phyloP scores from a whole-genome alignment of 2,329 filamentous ascomycete species.

The Aschersonia sp. region DNA sequence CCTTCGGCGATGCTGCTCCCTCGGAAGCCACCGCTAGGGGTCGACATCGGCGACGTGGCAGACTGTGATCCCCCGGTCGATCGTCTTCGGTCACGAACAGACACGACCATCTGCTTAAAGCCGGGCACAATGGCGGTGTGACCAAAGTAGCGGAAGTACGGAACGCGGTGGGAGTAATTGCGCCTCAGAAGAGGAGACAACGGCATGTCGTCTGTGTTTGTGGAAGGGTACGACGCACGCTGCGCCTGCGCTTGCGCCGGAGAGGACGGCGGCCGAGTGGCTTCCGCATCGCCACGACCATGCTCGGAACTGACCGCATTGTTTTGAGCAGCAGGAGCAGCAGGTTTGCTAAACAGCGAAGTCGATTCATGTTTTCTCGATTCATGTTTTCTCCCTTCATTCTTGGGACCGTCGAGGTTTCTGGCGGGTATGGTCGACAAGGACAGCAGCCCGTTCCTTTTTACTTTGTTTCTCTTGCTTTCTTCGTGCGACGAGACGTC shows the following conservation, averaged over 20 bases:
- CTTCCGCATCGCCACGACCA: neutral
- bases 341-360: neutral
- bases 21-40: constrained; percentile 16
- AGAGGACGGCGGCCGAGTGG: constrained; percentile 1
- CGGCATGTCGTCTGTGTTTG: constrained; percentile 10
- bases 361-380: neutral
- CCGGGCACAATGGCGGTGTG: constrained; percentile 83
- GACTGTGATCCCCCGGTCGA: constrained; percentile 45
- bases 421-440: neutral
- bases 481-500: neutral
- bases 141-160: constrained; percentile 83
- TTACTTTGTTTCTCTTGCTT: neutral
- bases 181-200: constrained; percentile 33
- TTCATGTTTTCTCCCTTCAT: neutral
- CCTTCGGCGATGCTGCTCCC: constrained; percentile 27
- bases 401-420: neutral
- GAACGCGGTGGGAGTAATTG: constrained; percentile 50
- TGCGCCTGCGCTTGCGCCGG: constrained; percentile 1
- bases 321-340: neutral
- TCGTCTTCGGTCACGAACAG: constrained; percentile 50
- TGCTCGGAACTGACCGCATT: neutral
- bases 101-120: constrained; percentile 84
- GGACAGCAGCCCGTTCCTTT: neutral
- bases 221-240: constrained; percentile 5
- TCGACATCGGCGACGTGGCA: constrained; percentile 32